These are phyloP conservation scores for Leccinum variabile DNA, from an alignment of 1,284 basidiomycete species.

Conservation along the genomic window DNA sequence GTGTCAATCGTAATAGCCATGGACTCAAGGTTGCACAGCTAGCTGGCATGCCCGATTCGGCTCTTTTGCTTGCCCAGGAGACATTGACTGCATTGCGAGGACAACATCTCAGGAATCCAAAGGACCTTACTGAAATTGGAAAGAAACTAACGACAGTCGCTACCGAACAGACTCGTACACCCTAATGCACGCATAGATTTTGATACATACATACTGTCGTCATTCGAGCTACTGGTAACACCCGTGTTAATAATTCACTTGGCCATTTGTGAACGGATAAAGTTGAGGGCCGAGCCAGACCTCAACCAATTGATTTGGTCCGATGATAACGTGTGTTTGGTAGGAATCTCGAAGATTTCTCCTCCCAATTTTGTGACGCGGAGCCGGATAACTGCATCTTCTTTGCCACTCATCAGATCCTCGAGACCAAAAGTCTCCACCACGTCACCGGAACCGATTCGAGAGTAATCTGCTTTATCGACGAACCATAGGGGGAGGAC, in stretches of 20 bases:
- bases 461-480: conserved; percentile 82
- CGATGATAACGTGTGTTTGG: conserved; percentile 83
- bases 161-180: not conserved
- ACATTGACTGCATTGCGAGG: conserved; percentile 46
- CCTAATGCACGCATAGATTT: conserved; percentile 10
- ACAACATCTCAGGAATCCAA: conserved; percentile 21
- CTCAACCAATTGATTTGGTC: conserved; percentile 89
- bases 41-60: conserved; percentile 78
- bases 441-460: conserved; percentile 77
- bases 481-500: conserved; percentile 89
- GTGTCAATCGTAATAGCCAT: conserved; percentile 90
- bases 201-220: not conserved
- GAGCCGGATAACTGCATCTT: conserved; percentile 56
- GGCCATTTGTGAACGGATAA: conserved; percentile 62
- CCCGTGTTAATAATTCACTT: conserved; percentile 7
- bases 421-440: conserved; percentile 38
- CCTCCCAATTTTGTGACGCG: conserved; percentile 72
- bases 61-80: conserved; percentile 57
- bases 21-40: conserved; percentile 89
- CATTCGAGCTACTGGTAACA: not conserved
- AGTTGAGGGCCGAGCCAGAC: conserved; percentile 86
- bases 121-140: conserved; percentile 32
- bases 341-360: conserved; percentile 64
- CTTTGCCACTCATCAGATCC: conserved; percentile 52
- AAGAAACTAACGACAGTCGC: conserved; percentile 21